Conservation (phyloP, 1,139 yeast species). For the Yamadazyma atmosphaerica region DNA sequence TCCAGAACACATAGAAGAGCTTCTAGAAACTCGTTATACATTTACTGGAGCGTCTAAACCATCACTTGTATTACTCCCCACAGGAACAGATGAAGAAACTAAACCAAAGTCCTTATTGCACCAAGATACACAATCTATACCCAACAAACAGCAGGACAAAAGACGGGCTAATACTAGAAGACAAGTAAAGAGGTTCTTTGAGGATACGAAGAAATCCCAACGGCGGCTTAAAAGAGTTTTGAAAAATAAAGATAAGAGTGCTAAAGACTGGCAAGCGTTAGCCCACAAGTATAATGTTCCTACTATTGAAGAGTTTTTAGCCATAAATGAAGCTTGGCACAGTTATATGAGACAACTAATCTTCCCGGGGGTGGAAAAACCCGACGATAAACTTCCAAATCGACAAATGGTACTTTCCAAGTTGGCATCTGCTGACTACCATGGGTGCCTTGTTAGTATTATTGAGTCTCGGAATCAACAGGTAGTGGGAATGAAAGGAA, state of each 20-base stretch:
- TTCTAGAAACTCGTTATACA: constrained; percentile 59
- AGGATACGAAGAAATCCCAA: constrained; percentile 37
- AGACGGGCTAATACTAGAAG: constrained; percentile 38
- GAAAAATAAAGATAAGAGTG: constrained; percentile 11
- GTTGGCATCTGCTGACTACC: constrained; percentile 78
- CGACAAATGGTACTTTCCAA: constrained; percentile 47
- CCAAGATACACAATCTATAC: constrained; percentile 9
- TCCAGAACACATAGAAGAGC: constrained; percentile 43
- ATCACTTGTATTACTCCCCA: constrained; percentile 40
- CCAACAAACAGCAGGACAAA: constrained; percentile 13
- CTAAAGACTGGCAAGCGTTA: constrained; percentile 25
- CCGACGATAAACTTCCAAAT: constrained; percentile 21
- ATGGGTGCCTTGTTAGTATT: constrained; percentile 72
- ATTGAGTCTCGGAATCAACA: constrained; percentile 56
- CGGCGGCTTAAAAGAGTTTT: constrained; percentile 33
- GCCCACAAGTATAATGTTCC: constrained; percentile 45
- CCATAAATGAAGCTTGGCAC: constrained; percentile 62
- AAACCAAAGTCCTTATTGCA: constrained; percentile 22
- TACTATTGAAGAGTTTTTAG: constrained; percentile 51
- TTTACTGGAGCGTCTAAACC: constrained; percentile 61
- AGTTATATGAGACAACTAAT: constrained; percentile 58
- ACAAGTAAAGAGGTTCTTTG: constrained; percentile 47
- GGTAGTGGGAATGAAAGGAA: constrained; percentile 68
- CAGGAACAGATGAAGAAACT: constrained; percentile 23
- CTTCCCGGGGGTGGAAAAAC: constrained; percentile 24